Evolutionary conservation across 2,329 filamentous ascomycete species (phyloP), one percentile per base, ranked within the genome.

Genomic region (Lachnellula hyalina): DNA sequence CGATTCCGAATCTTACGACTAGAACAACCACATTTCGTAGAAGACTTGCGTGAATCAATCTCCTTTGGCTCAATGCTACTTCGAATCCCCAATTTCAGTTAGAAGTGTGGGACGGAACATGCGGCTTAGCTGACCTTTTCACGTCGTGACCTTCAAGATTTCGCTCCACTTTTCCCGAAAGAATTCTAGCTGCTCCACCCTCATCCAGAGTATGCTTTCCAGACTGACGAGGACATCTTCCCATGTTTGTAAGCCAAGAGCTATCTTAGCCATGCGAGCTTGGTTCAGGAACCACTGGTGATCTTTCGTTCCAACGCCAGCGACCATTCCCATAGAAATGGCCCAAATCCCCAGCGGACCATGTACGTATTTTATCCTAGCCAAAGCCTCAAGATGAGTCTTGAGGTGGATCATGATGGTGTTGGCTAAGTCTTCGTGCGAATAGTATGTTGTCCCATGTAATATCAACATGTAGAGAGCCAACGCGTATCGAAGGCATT

Each of bases 361-460:
- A 19, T 64, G 51, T 0, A 57, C 28, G 9, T 32, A 32, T 9
- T 32, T 32, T 9, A 32, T 21, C 3, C 51, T 45, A 2, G 38
- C 47, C 23, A 62, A 54, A 34, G 49, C 11, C 12, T 64, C 56
- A 5, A 78, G 64, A 25, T 71, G 57, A 1, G 54, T 32, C 21
- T 63, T 67, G 14, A 78, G 65, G 19, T 62, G 67, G 2, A 54
- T 28, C 12, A 74, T 58, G 1, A 77, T 66, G 0, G 58, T 65
- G 46, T 70, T 68, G 4, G 71, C 55, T 11, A 80, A 68, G 9
- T 68, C 70, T 0, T 67, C 70, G 56, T 82, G 79, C 1, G 79
- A 76, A 57, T 79, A 83, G 60, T 82, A 83, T 8, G 79, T 80
- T 28, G 79, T 74, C 0, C 79, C 80, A 11, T 82, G 80, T 0